Conservation (phyloP, 495 filamentous ascomycete genomes). For the Tuber indicum region DNA sequence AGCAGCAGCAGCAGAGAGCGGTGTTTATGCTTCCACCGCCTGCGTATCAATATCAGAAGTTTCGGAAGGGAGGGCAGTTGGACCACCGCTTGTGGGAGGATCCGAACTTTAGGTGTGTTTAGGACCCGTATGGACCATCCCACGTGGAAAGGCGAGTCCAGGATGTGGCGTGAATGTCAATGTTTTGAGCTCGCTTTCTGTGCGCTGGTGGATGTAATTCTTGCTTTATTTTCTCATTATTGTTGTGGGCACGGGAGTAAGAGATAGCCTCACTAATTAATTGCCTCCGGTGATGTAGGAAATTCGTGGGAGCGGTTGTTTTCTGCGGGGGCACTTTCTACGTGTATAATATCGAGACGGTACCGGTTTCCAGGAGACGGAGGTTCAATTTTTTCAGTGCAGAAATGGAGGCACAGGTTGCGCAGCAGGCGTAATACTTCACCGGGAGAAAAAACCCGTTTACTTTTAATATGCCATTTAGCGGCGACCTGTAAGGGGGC, state of each 20-base stretch:
- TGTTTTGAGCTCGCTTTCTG: not conserved
- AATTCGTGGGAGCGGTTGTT: conserved; percentile 12
- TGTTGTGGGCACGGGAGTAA: not conserved
- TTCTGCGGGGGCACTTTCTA: conserved; percentile 50
- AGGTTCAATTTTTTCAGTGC: conserved; percentile 72
- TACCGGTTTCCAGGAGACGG: conserved; percentile 70
- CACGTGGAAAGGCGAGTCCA: not conserved
- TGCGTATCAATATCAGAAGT: conserved; percentile 14
- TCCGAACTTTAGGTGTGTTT: conserved; percentile 14
- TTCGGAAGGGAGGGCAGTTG: not conserved
- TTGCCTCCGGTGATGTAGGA: conserved; percentile 8
- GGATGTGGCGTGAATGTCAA: not conserved
- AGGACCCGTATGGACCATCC: not conserved
- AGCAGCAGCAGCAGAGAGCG: conserved; percentile 11
- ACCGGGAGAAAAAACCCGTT: not conserved
- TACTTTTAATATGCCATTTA: not conserved
- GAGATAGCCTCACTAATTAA: not conserved
- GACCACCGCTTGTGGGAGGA: conserved; percentile 7
- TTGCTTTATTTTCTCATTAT: not conserved
- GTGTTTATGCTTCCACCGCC: conserved; percentile 10
- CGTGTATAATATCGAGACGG: conserved; percentile 65
- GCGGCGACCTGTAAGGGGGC: not conserved
- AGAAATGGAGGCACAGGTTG: conserved; percentile 51
- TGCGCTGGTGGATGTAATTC: not conserved
- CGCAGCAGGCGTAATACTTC: conserved; percentile 24